Conservation (phyloP, 257 asterid species). For the Anisodus tanguticus region DNA sequence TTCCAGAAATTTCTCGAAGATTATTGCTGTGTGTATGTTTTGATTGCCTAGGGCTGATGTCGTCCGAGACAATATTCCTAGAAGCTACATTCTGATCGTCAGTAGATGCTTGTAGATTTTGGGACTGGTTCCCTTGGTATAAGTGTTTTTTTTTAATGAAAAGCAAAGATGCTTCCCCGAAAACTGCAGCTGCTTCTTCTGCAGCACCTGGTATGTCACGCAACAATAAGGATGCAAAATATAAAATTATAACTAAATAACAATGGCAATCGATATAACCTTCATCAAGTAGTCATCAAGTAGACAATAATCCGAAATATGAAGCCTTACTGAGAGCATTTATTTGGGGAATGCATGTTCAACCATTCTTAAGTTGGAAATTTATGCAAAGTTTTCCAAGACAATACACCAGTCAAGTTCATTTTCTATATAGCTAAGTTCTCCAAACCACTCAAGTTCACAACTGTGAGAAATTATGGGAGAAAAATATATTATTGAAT, state of each 20-base stretch:
- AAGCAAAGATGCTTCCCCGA: slow-evolving; percentile 78
- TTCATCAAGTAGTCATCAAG: neutral
- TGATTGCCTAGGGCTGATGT: slow-evolving; percentile 71
- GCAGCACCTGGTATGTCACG: slow-evolving; percentile 71
- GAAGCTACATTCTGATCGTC: slow-evolving; percentile 59
- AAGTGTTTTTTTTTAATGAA: slow-evolving; percentile 71
- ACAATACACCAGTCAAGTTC: neutral
- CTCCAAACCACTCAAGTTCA: neutral
- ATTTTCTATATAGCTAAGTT: slow-evolving; percentile 13
- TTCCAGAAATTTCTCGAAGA: slow-evolving; percentile 71
- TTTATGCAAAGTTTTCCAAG: slow-evolving; percentile 9
- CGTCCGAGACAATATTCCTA: slow-evolving; percentile 41
- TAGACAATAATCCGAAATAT: neutral
- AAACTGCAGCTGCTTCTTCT: slow-evolving; percentile 83
- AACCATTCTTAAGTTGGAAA: slow-evolving; percentile 12
- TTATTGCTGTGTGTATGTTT: slow-evolving; percentile 59
- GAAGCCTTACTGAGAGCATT: neutral
- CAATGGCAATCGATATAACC: slow-evolving; percentile 2
- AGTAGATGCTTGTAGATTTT: slow-evolving; percentile 49
- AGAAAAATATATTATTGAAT: too few relatives aligned
- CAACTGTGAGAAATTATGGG: too few relatives aligned
- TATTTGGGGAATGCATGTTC: slow-evolving; percentile 18
- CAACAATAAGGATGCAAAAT: slow-evolving; percentile 34
- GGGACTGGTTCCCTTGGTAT: slow-evolving; percentile 41
- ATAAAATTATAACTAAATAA: slow-evolving; percentile 26